Base-by-base conservation (phyloP, 768 basidiomycete genomes). In the Boletales sp. region DNA sequence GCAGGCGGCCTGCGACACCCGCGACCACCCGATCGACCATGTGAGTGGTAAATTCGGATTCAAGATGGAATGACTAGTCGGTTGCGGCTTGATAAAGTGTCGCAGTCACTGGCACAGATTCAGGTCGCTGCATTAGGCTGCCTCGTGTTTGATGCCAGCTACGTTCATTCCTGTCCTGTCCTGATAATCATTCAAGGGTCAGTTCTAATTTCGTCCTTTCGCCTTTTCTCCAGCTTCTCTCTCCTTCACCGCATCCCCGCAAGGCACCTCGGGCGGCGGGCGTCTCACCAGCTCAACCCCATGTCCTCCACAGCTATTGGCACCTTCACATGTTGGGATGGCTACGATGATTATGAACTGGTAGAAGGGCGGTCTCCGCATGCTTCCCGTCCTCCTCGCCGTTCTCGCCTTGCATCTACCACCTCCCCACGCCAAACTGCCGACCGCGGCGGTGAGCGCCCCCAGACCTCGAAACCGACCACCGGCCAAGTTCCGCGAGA, bases 61-160 rank as follows among this genome's bases (percentile, higher is more conserved):
- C 21, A 21, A 21, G 21, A 21, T 21, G 21, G 21, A 21, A 21
- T 21, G 21, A 21, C 21, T 21, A 4, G 21, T 21, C 4, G 21
- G 21, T 21, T 21, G 21, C 21, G 21, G 21, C 21, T 21, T 4
- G 21, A 21, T 21, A 21, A 21, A 4, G 21, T 4, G 21, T 21
- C 21, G 21, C 21, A 21, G 21, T 21, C 21, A 51, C 53, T 46
- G 48, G 50, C 51, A 54, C 41, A 35, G 56, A 54, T 62, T 46
- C 42, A 28, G 21, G 56, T 50, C 47, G 53, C 66, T 64, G 36
- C 54, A 50, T 70, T 68, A 62, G 64, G 61, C 64, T 51, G 62
- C 66, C 66, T 68, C 66, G 66, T 68, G 66, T 70, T 58, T 59
- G 15, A 47, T 58, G 66, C 56, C 66, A 64, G 57, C 50, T 59